Evolutionary conservation across 257 asterid genomes (phyloP), one percentile per base, ranked within the genome.

Genomic region (Leptodermis oblonga): DNA sequence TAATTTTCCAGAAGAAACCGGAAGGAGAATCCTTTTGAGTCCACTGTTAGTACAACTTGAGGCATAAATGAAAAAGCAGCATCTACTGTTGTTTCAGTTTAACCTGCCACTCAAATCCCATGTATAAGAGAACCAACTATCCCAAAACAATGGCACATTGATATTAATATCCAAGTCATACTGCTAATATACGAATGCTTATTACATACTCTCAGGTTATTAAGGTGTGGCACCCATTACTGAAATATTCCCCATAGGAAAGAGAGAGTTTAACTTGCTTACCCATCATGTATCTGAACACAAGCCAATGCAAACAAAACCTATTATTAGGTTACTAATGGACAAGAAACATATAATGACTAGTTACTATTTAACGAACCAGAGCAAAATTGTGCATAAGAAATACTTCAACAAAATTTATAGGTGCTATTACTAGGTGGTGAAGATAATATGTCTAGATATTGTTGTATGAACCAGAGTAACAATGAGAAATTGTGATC

Each of bases 151-250:
- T 39, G 4, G 55, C 39, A 41, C n/a, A n/a, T n/a, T 18, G 30
- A 34, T 30, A 46, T 62, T 67, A 20, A 60, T 39, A 48, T 49
- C 67, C 48, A 33, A 60, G 43, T 20, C 67, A 61, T 20, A 36
- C 30, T 18, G 46, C 45, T 34, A 14, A 18, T 36, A 5, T 36
- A 20, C 14, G 36, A 20, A 58, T 55, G 36, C 37, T 65, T 49
- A 25, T 28, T 69, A 71, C 49, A 36, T 74, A 77, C 97, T 83
- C 91, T 89, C 91, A 94, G 85, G 46, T 69, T 86, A 73, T 81
- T 83, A 72, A 93, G 86, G 84, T 87, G 91, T 0, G 97, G 99
- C 83, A 90, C 99, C 99, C 99, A 93, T 90, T 30, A 89, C 91
- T 22, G 96, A 80, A 76, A 93, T 89, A 73, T 93, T 95, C 83